These are phyloP conservation scores for Vittaforma corneae DNA, from an alignment of 371 early-diverging fungal genomes.

Conservation along the genomic window DNA sequence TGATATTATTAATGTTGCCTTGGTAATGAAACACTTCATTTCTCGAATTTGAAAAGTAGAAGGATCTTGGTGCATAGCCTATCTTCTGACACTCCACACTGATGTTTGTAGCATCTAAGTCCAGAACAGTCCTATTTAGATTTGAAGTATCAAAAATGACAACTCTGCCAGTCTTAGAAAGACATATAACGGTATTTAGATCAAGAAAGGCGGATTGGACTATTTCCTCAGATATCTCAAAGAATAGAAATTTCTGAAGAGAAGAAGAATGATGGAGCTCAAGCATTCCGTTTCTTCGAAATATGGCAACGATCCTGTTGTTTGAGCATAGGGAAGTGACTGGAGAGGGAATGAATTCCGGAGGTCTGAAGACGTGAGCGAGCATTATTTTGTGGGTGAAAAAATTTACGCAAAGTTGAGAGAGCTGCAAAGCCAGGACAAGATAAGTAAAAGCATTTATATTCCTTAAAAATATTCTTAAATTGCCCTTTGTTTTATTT, in stretches of 20 bases:
- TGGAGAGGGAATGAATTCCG: constrained; percentile 19
- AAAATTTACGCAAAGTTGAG: neutral
- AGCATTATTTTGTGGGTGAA: constrained; percentile 15
- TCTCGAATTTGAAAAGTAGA: constrained; percentile 16
- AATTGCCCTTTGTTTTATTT: too few relatives aligned
- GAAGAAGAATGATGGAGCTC: constrained; percentile 20
- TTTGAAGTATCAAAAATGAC: constrained; percentile 18
- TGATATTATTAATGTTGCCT: too few relatives aligned
- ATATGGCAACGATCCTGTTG: constrained; percentile 19
- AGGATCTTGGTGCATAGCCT: neutral
- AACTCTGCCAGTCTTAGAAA: constrained; percentile 16
- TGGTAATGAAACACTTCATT: constrained; percentile 14
- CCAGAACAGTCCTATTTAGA: neutral
- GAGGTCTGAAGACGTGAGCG: constrained; percentile 27
- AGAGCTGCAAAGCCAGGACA: neutral
- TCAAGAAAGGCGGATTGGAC: constrained; percentile 16
- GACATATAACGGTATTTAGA: constrained; percentile 15
- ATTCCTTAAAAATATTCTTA: too few relatives aligned
- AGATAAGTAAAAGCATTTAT: neutral
- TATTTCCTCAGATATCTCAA: constrained; percentile 5
- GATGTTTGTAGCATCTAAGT: constrained; percentile 9
- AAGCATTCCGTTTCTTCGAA: constrained; percentile 18
- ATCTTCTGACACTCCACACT: neutral
- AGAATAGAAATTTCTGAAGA: constrained; percentile 2
- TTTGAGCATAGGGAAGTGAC: constrained; percentile 27